Base-by-base conservation (phyloP, 2,329 filamentous ascomycete species). In the Coniochaeta sp. region DNA sequence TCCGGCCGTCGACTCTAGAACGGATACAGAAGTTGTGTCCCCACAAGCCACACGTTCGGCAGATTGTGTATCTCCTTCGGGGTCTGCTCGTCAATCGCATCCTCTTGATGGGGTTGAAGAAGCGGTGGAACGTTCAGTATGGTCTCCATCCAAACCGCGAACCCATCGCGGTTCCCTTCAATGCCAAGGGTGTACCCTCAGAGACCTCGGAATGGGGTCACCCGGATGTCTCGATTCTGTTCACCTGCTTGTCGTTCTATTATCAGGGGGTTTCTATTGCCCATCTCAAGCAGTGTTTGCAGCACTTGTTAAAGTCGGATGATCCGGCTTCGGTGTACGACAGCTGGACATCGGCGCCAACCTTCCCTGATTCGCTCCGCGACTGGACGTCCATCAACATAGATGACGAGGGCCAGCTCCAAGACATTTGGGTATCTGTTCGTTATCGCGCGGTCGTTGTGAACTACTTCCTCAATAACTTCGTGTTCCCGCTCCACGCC, bases 181-280 rank as follows among this genome's bases (percentile, higher is more conserved):
- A 82, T 12, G 85, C 85, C 0, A 90, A 91, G 60, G 88, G 87
- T 2, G 75, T 79, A 0, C 87, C 88, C 0, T 81, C 80, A 0
- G 79, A 83, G 0, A 78, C 83, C 6, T 82, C 86, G 0, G 88
- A 91, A 64, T 91, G 82, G 67, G 84, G 85, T 0, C 87, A 91
- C 63, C 86, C 87, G 0, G 80, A 91, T 64, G 85, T 89, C 0
- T 78, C 83, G 0, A 86, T 91, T 2, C 36, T 85, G 0, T 74
- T 91, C 1, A 91, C 88, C 0, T 86, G 82, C 14, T 71, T 92
- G 0, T 79, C 81, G 0, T 90, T 88, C 65, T 91, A 91, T 65
- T 88, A 90, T 57, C 70, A 75, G 1, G 87, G 86, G 0, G 69
- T 89, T 0, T 77, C 59, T 1, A 62, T 75, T 2, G 52, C 65